phyloP scores from a whole-genome alignment of 371 early-diverging fungal genomes.

The Thermomucor indicae-seudaticae region DNA sequence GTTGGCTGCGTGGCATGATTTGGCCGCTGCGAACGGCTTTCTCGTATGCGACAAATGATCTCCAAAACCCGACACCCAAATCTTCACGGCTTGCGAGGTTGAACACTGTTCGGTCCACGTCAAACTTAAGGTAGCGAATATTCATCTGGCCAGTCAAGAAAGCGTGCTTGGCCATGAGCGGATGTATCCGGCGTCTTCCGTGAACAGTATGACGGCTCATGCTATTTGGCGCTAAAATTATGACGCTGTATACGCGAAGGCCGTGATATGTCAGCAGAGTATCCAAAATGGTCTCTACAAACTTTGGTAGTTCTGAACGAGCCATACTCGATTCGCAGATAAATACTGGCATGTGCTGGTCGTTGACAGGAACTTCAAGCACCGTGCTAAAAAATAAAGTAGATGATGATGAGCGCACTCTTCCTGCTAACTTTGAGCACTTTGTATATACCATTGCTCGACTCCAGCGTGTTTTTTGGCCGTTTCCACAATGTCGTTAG shows the following conservation, averaged over 20 bases:
- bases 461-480: slow-evolving; percentile 47
- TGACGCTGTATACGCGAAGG: slow-evolving; percentile 57
- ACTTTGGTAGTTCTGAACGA: slow-evolving; percentile 40
- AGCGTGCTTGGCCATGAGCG: slow-evolving; percentile 57
- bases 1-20: slow-evolving; percentile 42
- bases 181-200: slow-evolving; percentile 63
- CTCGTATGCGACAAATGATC: slow-evolving; percentile 25
- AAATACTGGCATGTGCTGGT: slow-evolving; percentile 68
- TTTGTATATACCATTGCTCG: slow-evolving; percentile 67
- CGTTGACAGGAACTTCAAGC: slow-evolving; percentile 64
- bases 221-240: slow-evolving; percentile 50
- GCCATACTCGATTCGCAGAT: slow-evolving; percentile 58
- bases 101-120: slow-evolving; percentile 53
- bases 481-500: slow-evolving; percentile 50
- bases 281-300: slow-evolving; percentile 49
- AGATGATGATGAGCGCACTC: not conserved
- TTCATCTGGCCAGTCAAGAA: slow-evolving; percentile 61
- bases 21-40: slow-evolving; percentile 19
- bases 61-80: slow-evolving; percentile 44
- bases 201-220: slow-evolving; percentile 72
- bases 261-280: slow-evolving; percentile 52
- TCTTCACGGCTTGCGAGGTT: slow-evolving; percentile 44
- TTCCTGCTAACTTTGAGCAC: slow-evolving; percentile 6
- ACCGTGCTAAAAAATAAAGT: slow-evolving; percentile 25
- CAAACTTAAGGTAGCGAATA: slow-evolving; percentile 42